These are phyloP conservation scores for Tolypocladium paradoxum DNA, from an alignment of 2,329 filamentous ascomycete species.

Conservation along the genomic window DNA sequence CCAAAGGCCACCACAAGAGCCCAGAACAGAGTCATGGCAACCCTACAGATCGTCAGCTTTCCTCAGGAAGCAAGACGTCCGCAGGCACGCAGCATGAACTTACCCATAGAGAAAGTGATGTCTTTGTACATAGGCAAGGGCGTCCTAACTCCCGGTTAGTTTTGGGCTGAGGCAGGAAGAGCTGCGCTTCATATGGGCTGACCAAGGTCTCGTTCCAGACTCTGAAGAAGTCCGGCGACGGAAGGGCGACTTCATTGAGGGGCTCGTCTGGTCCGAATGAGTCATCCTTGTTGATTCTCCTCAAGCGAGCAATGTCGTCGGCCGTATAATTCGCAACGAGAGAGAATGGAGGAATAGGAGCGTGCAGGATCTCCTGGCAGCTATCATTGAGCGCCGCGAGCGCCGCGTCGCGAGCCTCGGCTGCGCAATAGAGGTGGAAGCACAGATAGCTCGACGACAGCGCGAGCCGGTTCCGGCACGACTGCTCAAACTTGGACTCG, in stretches of 20 bases:
- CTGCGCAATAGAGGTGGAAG: conserved; percentile 1
- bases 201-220: background rate
- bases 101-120: background rate
- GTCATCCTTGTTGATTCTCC: background rate
- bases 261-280: background rate
- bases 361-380: background rate
- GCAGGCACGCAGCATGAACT: background rate
- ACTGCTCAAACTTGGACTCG: background rate
- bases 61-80: background rate
- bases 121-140: background rate
- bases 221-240: background rate
- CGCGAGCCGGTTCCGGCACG: background rate
- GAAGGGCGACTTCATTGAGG: background rate
- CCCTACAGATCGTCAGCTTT: background rate
- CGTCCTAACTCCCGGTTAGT: background rate
- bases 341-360: background rate
- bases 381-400: conserved; percentile 2
- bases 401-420: background rate
- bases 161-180: background rate
- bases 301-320: background rate
- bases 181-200: background rate
- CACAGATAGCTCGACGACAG: conserved; percentile 4
- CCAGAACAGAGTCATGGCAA: conserved; percentile 31
- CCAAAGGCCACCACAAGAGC: conserved; percentile 24
- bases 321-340: background rate